phyloP scores from a whole-genome alignment of 2,329 filamentous ascomycete genomes.

The Colletotrichum chrysophilum region DNA sequence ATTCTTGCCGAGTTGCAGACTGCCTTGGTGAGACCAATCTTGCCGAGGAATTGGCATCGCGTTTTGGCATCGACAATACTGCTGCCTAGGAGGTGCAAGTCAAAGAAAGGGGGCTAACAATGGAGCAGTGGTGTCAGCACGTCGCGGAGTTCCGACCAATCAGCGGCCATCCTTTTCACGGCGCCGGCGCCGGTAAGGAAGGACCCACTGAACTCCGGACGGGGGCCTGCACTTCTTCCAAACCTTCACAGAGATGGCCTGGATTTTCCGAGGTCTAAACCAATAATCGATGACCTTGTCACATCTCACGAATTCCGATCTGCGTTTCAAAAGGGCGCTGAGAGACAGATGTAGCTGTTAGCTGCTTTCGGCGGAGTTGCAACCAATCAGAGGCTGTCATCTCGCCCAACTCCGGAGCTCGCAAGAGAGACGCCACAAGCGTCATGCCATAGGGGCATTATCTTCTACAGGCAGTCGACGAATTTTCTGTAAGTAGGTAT shows the following conservation, averaged over 20 bases:
- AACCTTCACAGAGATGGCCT: not conserved
- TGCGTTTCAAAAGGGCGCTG: not conserved
- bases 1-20: not conserved
- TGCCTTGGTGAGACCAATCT: no score
- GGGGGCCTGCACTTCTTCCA: not conserved
- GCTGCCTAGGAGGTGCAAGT: not conserved
- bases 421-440: not conserved
- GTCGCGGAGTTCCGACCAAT: not conserved
- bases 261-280: rapidly evolving
- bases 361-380: not conserved
- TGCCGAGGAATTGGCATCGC: no score
- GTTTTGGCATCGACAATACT: not conserved
- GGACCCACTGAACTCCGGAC: not conserved
- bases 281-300: not conserved
- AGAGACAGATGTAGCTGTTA: not conserved
- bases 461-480: not conserved
- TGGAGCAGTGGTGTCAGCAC: not conserved
- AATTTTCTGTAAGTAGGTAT: not conserved
- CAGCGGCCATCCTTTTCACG: not conserved
- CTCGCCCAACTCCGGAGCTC: not conserved
- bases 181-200: not conserved
- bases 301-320: not conserved
- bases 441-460: not conserved
- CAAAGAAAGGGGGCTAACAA: not conserved
- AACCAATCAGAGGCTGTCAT: not conserved